Percentiles rank a stretch among this genome's conserved stretches.
phyloP scores from a whole-genome alignment of 148 eudicot species.

The Camellia japonica region DNA sequence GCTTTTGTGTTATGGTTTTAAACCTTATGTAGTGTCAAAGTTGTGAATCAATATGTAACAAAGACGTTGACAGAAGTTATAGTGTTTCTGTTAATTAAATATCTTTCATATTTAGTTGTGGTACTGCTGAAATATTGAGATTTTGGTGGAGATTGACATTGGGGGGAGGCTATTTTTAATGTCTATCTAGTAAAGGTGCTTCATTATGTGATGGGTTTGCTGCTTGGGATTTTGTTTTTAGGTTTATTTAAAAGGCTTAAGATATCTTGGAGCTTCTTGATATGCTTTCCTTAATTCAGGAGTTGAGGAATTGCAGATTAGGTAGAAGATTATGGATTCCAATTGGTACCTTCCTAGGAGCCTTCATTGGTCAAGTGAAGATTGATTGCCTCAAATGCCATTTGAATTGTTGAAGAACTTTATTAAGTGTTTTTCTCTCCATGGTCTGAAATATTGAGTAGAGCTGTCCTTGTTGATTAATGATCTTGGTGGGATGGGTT shows the following conservation, averaged over 20 bases:
- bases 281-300: not conserved
- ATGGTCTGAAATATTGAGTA: not conserved
- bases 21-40: not conserved
- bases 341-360: not conserved
- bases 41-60: not conserved
- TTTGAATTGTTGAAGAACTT: not conserved
- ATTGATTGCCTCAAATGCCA: not conserved
- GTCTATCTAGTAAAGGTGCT: not conserved
- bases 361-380: not conserved
- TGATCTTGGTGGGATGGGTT: not conserved
- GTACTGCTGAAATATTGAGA: not conserved
- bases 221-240: not conserved
- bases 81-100: not conserved
- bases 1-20: constrained; percentile 16
- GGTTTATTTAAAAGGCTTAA: not conserved
- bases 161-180: not conserved
- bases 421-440: not conserved
- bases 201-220: not conserved
- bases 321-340: not conserved
- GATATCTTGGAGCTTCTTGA: not conserved
- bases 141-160: not conserved
- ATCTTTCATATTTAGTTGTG: not conserved
- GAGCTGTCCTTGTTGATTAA: too few relatives aligned
- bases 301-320: not conserved
- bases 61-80: not conserved